Conservation (phyloP, 352 stramenopile species). For the Globisporangium polare region DNA sequence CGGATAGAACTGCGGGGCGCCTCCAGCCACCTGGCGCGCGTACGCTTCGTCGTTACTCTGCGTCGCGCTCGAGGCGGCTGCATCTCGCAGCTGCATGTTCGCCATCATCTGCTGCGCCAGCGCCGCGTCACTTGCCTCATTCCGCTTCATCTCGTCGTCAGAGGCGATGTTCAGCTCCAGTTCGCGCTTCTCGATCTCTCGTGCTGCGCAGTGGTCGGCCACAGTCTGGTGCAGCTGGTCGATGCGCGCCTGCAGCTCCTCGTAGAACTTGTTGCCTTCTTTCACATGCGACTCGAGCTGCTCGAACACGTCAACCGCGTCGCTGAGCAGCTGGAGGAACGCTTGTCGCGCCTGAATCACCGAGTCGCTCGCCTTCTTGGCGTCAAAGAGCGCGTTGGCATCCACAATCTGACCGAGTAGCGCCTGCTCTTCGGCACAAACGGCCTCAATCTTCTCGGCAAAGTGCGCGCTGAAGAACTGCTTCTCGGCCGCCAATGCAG, state of each 20-base stretch:
- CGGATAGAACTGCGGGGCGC: conserved; percentile 38
- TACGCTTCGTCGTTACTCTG: conserved; percentile 47
- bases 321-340: conserved; percentile 57
- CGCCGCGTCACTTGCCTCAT: conserved; percentile 42
- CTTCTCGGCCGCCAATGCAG: conserved; percentile 47
- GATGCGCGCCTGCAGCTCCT: conserved; percentile 48
- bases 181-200: conserved; percentile 67
- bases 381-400: conserved; percentile 55
- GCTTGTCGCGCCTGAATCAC: conserved; percentile 49
- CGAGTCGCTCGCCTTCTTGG: conserved; percentile 51
- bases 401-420: conserved; percentile 35
- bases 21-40: conserved; percentile 48
- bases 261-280: conserved; percentile 68
- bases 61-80: conserved; percentile 1
- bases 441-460: conserved; percentile 45
- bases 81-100: conserved; percentile 45
- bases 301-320: conserved; percentile 71
- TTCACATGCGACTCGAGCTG: conserved; percentile 74
- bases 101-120: conserved; percentile 72
- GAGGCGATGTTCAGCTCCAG: conserved; percentile 60
- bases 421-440: conserved; percentile 44
- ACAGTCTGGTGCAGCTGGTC: conserved; percentile 70
- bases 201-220: conserved; percentile 60
- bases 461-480: conserved; percentile 62
- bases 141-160: conserved; percentile 50